Base-by-base conservation (phyloP, 495 filamentous ascomycete species). In the Penicillium lividum region DNA sequence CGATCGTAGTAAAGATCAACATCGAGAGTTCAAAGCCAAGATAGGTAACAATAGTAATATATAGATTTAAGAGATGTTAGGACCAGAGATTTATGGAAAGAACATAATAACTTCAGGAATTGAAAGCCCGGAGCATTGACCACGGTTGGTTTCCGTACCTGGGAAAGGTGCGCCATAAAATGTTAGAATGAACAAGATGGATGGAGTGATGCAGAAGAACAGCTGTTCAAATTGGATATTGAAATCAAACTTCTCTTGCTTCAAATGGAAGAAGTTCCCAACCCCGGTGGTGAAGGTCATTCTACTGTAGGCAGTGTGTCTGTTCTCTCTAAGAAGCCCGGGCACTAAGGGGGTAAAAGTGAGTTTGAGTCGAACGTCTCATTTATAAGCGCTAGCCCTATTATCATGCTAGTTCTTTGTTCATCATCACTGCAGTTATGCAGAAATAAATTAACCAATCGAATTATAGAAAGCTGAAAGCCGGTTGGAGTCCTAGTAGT, bases 161-260 rank as follows among this genome's bases (percentile, higher is more conserved):
- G 73, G 1, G 70, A 63, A 7, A 67, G 22, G 66, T 66, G 2
- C 74, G 68, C 60, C 70, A 69, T 66, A 74, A 52, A 71, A 73
- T n/a, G 66, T 13, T 8, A 72, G 44, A 36, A 79, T 69, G 59
- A 80, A 77, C 5, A 80, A 29, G 8, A 61, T 56, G 1, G 76
- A 67, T 4, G 78, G 79, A 18, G 70, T 66, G 11, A 82, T 62
- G 13, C 71, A 71, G 59, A 82, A 76, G 51, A 80, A 76, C 1
- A 77, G 54, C 52, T 74, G 71, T 55, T 80, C 78, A 38, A 80
- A 80, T 48, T 70, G 72, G 44, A 82, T 42, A 28, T 70, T 82
- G 53, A 82, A 80, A 62, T 82, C 76, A 33, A 80, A 80, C 57
- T 53, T 63, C 62, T 54, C 61, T 58, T 16, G 58, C 29, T 60